Evolutionary conservation across 2,329 filamentous ascomycete species (phyloP), one percentile per base, ranked within the genome.

Genomic region (Thermothelomyces thermophilus): DNA sequence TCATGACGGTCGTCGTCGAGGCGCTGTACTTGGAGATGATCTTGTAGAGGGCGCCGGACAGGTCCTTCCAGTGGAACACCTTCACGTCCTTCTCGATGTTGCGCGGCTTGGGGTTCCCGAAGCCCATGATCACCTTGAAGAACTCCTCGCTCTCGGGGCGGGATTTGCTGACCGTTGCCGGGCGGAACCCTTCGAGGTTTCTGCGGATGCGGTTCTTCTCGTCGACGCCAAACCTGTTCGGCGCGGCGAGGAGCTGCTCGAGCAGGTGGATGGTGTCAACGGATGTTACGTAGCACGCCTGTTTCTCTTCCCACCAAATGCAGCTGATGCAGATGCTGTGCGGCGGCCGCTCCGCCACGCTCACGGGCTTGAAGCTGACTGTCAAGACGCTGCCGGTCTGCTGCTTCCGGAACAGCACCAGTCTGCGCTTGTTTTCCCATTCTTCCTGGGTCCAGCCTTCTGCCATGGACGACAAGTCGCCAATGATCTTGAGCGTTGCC

Each of bases 41-140:
- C 75, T 98, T 98, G 77, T 94, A 95, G 58, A 98, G 76, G 0
- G 93, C 91, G 53, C 83, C 79, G 42, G 81, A 80, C 39, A 98
- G 76, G 53, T 93, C 88, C 68, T 90, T 93, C 93, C 93, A 98
- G 4, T 90, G 86, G 64, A 97, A 98, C 11, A 97, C 93, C 71
- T 98, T 98, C 64, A 98, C 90, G 63, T 97, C 91, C 72, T 98
- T 98, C 73, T 97, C 93, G 57, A 98, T 98, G 64, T 97, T 96
- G 55, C 93, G 80, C 16, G 93, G 93, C 70, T 97, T 97, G 2
- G 93, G 93, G 53, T 86, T 87, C 11, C 90, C 89, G 64, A 97
- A 97, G 1, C 83, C 88, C 93, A 98, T 98, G 70, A 98, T 97
- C 61, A 96, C 79, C 72, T 96, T 96, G 82, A 97, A 97, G 68